These are phyloP conservation scores for Suillus hirtellus DNA, from an alignment of 768 basidiomycete species.

Conservation along the genomic window DNA sequence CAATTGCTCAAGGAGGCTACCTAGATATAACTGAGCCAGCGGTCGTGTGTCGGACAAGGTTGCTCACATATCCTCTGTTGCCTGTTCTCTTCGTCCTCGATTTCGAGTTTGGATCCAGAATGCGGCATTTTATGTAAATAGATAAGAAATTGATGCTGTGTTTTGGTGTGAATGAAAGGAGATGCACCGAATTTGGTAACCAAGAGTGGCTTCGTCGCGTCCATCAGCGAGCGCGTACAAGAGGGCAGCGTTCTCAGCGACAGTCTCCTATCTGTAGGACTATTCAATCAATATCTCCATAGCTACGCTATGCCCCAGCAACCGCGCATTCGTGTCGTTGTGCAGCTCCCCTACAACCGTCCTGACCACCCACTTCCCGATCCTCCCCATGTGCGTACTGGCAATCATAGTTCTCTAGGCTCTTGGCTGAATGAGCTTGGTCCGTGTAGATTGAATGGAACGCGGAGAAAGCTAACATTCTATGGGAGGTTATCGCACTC, in stretches of 20 bases:
- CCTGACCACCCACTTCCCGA: slow-evolving; percentile 68
- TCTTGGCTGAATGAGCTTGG: slow-evolving; percentile 16
- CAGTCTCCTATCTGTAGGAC: background rate
- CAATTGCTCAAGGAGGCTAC: slow-evolving; percentile 42
- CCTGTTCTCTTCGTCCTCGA: slow-evolving; percentile 49
- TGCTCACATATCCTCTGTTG: slow-evolving; percentile 43
- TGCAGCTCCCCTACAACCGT: slow-evolving; percentile 76
- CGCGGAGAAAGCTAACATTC: slow-evolving; percentile 75
- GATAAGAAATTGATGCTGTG: slow-evolving; percentile 7
- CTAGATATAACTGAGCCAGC: slow-evolving; percentile 27
- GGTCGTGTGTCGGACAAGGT: slow-evolving; percentile 12
- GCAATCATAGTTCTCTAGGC: slow-evolving; percentile 4
- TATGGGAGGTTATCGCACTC: slow-evolving; percentile 86
- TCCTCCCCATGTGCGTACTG: slow-evolving; percentile 63
- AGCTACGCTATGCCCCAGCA: slow-evolving; percentile 22
- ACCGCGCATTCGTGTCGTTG: slow-evolving; percentile 65
- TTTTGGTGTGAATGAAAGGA: slow-evolving; percentile 2
- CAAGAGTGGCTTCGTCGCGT: slow-evolving; percentile 5
- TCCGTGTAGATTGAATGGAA: slow-evolving; percentile 77
- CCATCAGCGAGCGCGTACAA: slow-evolving; percentile 1
- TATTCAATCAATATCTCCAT: background rate
- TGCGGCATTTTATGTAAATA: slow-evolving; percentile 10
- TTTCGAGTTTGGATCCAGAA: slow-evolving; percentile 36
- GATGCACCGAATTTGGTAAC: slow-evolving; percentile 8
- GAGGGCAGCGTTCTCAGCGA: background rate